These are phyloP conservation scores for Saccharomycopsis amapae DNA, from an alignment of 805 yeast genomes.

Conservation along the genomic window DNA sequence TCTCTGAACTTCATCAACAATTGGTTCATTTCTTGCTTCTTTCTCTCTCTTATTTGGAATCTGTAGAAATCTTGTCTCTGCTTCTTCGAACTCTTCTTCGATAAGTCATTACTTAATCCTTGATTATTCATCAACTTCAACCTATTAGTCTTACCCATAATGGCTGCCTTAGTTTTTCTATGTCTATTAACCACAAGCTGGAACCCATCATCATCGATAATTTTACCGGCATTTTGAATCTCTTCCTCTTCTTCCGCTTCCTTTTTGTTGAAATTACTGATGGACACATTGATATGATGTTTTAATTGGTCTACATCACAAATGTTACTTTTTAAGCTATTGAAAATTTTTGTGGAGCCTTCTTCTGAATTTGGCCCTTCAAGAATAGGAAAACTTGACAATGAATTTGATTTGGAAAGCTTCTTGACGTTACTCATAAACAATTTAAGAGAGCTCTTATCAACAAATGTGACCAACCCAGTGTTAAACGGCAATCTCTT, in stretches of 20 bases:
- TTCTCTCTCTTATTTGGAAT: slow-evolving; percentile 90
- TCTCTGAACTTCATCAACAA: slow-evolving; percentile 75
- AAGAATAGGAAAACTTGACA: slow-evolving; percentile 26
- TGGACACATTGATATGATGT: slow-evolving; percentile 48
- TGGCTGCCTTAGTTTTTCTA: slow-evolving; percentile 70
- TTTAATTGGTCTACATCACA: slow-evolving; percentile 47
- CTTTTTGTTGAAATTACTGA: slow-evolving; percentile 59
- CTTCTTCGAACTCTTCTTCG: slow-evolving; percentile 54
- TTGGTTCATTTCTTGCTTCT: slow-evolving; percentile 88
- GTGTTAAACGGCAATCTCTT: slow-evolving; percentile 62
- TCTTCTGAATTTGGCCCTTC: slow-evolving; percentile 38
- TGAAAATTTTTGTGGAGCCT: no score
- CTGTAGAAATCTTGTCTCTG: slow-evolving; percentile 90
- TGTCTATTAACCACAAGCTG: slow-evolving; percentile 84
- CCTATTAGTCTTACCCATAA: slow-evolving; percentile 48
- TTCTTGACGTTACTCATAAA: slow-evolving; percentile 60
- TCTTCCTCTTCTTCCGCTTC: slow-evolving; percentile 58
- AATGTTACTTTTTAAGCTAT: slow-evolving; percentile 28
- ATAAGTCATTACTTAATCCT: slow-evolving; percentile 48
- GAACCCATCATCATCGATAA: slow-evolving; percentile 91
- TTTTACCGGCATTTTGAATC: slow-evolving; percentile 44
- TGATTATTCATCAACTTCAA: slow-evolving; percentile 28
- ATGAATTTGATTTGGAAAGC: slow-evolving; percentile 25
- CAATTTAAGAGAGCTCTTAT: slow-evolving; percentile 55
- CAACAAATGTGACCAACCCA: slow-evolving; percentile 68